Evolutionary conservation across 768 basidiomycete genomes (phyloP), one percentile per base, ranked within the genome.

Genomic region (Termitomyces sp.): DNA sequence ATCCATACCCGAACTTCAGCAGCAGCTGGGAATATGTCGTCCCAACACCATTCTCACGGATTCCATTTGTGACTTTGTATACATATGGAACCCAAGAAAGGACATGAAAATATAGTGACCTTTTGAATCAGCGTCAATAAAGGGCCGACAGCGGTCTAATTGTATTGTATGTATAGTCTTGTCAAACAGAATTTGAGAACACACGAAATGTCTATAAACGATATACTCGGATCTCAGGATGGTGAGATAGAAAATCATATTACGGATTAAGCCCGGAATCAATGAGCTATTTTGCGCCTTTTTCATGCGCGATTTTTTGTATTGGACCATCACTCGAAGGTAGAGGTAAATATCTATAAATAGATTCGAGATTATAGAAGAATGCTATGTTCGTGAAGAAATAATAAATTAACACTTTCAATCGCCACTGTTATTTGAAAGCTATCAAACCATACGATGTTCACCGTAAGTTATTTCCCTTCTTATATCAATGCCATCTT

Each of bases 281-380:
- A 44, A 18, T 47, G 54, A n/a, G 48, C 5, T 1, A 56, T 33
- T 56, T 56, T 56, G 55, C 18, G 46, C 16, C 6, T 15, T 20
- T 51, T 56, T 42, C 13, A 7, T 56, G 37, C 29, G 55, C 37
- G 24, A 56, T 56, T 56, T 56, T 50, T 4, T n/a, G n/a, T n/a
- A n/a, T n/a, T 44, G 49, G 48, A 51, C 28, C 10, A 18, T 29
- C 4, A 41, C 15, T 2, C n/a, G n/a, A n/a, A n/a, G n/a, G n/a
- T n/a, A 9, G 45, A 16, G 39, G 34, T 42, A 55, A 55, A 55
- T 28, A 55, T 24, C 26, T 16, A 28, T 22, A n/a, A 47, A 55
- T 34, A 55, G 22, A 18, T 47, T n/a, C 18, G 45, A 47, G 18
- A 15, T 29, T 7, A 24, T 55, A 47, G 37, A 39, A 15, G 42